Conservation (phyloP, 768 basidiomycete genomes). For the Lentinula edodes region DNA sequence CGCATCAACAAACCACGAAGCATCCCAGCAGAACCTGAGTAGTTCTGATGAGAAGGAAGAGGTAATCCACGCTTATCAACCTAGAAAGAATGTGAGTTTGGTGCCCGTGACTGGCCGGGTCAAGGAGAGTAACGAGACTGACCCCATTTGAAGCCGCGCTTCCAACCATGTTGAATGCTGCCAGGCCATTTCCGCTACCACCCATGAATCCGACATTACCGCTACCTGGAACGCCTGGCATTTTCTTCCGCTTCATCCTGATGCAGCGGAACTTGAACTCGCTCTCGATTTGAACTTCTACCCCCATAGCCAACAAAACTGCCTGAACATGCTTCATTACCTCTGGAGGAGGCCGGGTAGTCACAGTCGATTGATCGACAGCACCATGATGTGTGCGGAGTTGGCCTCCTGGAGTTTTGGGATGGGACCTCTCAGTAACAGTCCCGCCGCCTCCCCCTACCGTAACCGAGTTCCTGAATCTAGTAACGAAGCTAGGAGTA, state of each 20-base stretch:
- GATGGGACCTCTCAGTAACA: slow-evolving; percentile 21
- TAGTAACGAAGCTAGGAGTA: slow-evolving; percentile 39
- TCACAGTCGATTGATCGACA: slow-evolving; percentile 86
- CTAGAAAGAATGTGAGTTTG: slow-evolving; percentile 29
- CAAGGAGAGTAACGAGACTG: slow-evolving; percentile 24
- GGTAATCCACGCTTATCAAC: slow-evolving; percentile 89
- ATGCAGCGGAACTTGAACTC: slow-evolving; percentile 90
- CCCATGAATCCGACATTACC: slow-evolving; percentile 37
- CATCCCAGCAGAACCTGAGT: slow-evolving; percentile 69
- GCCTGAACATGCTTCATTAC: slow-evolving; percentile 82
- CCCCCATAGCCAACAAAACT: slow-evolving; percentile 83
- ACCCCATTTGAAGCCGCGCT: slow-evolving; percentile 86
- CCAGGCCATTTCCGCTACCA: slow-evolving; percentile 40
- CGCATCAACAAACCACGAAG: slow-evolving; percentile 86
- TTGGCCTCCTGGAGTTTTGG: slow-evolving; percentile 34
- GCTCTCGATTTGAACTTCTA: slow-evolving; percentile 82
- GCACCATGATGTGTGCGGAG: slow-evolving; percentile 88
- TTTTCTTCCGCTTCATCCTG: slow-evolving; percentile 65
- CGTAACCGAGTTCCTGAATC: slow-evolving; percentile 47
- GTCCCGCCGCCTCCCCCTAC: slow-evolving; percentile 24
- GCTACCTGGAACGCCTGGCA: slow-evolving; percentile 21
- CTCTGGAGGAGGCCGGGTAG: slow-evolving; percentile 75
- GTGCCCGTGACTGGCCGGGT: background rate
- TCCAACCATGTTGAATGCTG: slow-evolving; percentile 74
- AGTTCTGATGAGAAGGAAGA: slow-evolving; percentile 68